These are phyloP conservation scores for Lactifluus volemus DNA, from an alignment of 768 basidiomycete species.

Conservation along the genomic window DNA sequence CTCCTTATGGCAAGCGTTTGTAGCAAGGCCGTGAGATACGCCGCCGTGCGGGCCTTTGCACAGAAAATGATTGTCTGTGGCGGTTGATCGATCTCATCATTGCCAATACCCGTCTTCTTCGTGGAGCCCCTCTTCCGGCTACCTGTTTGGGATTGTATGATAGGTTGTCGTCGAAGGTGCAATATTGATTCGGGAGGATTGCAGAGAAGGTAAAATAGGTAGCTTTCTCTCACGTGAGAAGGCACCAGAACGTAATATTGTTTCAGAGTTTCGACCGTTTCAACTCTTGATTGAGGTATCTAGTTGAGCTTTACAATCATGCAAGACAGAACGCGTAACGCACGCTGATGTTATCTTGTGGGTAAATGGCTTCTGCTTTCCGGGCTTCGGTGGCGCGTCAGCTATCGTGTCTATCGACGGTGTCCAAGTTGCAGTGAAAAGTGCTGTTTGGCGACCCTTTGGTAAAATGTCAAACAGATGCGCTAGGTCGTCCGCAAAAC, in stretches of 20 bases:
- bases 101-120: constrained; percentile 20
- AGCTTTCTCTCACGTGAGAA: constrained; percentile 87
- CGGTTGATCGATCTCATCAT: constrained; percentile 57
- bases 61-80: constrained; percentile 97
- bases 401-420: constrained; percentile 75
- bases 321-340: constrained; percentile 23
- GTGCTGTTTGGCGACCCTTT: constrained; percentile 83
- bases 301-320: constrained; percentile 7
- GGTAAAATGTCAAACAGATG: constrained; percentile 73
- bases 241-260: constrained; percentile 91
- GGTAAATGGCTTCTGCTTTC: constrained; percentile 82
- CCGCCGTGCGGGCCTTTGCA: constrained; percentile 75
- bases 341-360: constrained; percentile 71
- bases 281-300: constrained; percentile 54
- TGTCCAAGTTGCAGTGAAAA: constrained; percentile 95
- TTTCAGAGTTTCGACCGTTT: constrained; percentile 82
- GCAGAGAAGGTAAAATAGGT: constrained; percentile 83
- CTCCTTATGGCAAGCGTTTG: constrained; percentile 74
- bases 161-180: constrained; percentile 48
- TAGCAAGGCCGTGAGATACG: constrained; percentile 76
- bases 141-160: constrained; percentile 20
- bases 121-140: constrained; percentile 23
- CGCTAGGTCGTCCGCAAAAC: constrained; percentile 79
- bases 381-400: constrained; percentile 59
- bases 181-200: constrained; percentile 77